Conservation (phyloP, 2,329 filamentous ascomycete species). For the Elsinoe necatrix region DNA sequence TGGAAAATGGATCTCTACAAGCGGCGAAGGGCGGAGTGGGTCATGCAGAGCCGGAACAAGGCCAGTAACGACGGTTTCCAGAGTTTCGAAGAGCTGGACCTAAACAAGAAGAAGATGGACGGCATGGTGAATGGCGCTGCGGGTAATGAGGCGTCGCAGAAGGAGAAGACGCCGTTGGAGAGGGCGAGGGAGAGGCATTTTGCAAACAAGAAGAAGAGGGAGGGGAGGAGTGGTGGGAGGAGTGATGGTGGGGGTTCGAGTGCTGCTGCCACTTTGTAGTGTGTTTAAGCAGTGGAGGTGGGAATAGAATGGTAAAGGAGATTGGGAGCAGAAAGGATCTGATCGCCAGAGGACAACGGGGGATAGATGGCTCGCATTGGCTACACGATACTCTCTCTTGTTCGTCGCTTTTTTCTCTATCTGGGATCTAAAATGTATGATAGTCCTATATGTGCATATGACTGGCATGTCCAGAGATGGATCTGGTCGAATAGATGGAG, state of each 20-base stretch:
- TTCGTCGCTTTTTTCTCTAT: not conserved
- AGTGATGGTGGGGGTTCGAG: slow-evolving; percentile 21
- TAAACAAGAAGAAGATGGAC: slow-evolving; percentile 20
- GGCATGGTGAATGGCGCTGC: slow-evolving; percentile 20
- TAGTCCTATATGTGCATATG: slow-evolving; percentile 6
- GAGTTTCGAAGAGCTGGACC: slow-evolving; percentile 40
- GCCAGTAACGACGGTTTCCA: slow-evolving; percentile 45
- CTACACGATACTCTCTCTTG: slow-evolving; percentile 1
- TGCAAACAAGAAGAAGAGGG: slow-evolving; percentile 34
- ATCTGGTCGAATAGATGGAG: not conserved
- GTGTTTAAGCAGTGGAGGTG: slow-evolving; percentile 3
- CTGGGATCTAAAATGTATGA: not conserved
- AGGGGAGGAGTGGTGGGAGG: slow-evolving; percentile 25
- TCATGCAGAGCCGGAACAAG: slow-evolving; percentile 48
- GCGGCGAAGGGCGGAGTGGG: slow-evolving; percentile 54
- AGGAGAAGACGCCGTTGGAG: slow-evolving; percentile 45
- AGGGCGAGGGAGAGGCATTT: slow-evolving; percentile 50
- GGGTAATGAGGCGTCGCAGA: slow-evolving; percentile 21
- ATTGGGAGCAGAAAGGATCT: not conserved
- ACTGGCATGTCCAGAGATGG: not conserved
- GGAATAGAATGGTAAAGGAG: not conserved
- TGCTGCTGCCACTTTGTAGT: too few relatives aligned
- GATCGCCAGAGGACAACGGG: not conserved
- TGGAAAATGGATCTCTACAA: slow-evolving; percentile 68
- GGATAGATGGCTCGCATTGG: not conserved